phyloP scores from a whole-genome alignment of 23 red algal species.

The Gracilariopsis chorda region DNA sequence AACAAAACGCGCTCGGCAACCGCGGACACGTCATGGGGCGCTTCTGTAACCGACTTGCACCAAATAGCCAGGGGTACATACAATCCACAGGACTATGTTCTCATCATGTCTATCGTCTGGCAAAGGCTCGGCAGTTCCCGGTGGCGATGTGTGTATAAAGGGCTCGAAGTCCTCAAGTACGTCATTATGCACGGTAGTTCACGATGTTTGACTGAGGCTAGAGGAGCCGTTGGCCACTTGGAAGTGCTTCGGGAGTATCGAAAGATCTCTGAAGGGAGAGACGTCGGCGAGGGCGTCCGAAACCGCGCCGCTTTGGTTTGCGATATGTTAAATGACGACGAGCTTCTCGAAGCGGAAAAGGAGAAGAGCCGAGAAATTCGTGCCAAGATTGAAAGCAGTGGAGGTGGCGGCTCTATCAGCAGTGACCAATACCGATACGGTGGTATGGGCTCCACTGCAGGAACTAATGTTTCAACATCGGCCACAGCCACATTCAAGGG shows the following conservation, averaged over 20 bases:
- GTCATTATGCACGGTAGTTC: slow-evolving; percentile 83
- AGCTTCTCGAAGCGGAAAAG: slow-evolving; percentile 77
- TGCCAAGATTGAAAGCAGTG: slow-evolving; percentile 65
- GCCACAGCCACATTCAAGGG: slow-evolving; percentile 22
- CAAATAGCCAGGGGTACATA: slow-evolving; percentile 82
- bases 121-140: slow-evolving; percentile 74
- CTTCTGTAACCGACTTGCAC: slow-evolving; percentile 69
- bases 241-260: slow-evolving; percentile 77
- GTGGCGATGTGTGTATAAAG: slow-evolving; percentile 93
- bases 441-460: not conserved
- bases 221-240: slow-evolving; percentile 58
- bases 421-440: slow-evolving; percentile 56
- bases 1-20: slow-evolving; percentile 90
- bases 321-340: slow-evolving; percentile 70
- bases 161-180: slow-evolving; percentile 78
- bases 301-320: slow-evolving; percentile 71
- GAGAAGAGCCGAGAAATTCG: slow-evolving; percentile 72
- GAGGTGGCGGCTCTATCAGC: slow-evolving; percentile 33
- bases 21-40: slow-evolving; percentile 77
- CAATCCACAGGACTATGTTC: slow-evolving; percentile 79
- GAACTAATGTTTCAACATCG: not conserved
- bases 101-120: slow-evolving; percentile 95
- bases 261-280: slow-evolving; percentile 64
- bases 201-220: slow-evolving; percentile 68
- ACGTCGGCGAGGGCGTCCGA: slow-evolving; percentile 86